Conservation (phyloP, 495 filamentous ascomycete species). For the Podospora fimiseda region DNA sequence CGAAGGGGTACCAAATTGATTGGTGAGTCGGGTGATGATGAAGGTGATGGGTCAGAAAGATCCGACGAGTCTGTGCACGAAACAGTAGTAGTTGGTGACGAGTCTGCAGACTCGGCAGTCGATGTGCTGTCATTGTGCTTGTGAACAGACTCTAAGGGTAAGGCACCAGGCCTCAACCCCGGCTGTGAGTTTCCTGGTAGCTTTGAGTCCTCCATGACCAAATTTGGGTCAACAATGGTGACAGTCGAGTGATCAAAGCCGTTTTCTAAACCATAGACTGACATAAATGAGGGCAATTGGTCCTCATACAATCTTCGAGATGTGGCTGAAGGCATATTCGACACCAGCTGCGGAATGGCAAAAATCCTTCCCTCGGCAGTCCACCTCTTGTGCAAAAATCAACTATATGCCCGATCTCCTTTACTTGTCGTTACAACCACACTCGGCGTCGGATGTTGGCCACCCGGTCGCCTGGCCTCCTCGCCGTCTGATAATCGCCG, state of each 20-base stretch:
- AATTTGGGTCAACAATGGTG: slow-evolving; percentile 38
- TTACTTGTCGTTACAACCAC: slow-evolving; percentile 20
- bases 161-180: slow-evolving; percentile 27
- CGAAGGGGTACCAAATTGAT: slow-evolving; percentile 55
- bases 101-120: slow-evolving; percentile 82
- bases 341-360: neutral
- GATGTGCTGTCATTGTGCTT: slow-evolving; percentile 64
- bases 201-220: slow-evolving; percentile 36
- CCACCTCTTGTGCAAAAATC: slow-evolving; percentile 3
- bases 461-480: slow-evolving; percentile 15
- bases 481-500: slow-evolving; percentile 15
- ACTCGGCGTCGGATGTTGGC: slow-evolving; percentile 13
- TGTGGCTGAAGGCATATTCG: slow-evolving; percentile 50
- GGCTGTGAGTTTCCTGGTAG: slow-evolving; percentile 21
- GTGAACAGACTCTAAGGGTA: slow-evolving; percentile 39
- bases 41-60: slow-evolving; percentile 83
- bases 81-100: slow-evolving; percentile 91
- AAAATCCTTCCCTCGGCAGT: neutral
- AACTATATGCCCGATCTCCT: slow-evolving; percentile 6
- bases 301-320: slow-evolving; percentile 52
- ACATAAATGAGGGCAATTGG: slow-evolving; percentile 68
- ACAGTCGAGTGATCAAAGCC: slow-evolving; percentile 41
- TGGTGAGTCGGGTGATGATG: slow-evolving; percentile 84
- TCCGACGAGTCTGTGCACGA: slow-evolving; percentile 86
- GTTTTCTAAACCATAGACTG: slow-evolving; percentile 53